These are phyloP conservation scores for Fusarium temperatum DNA, from an alignment of 2,329 filamentous ascomycete species.

Conservation along the genomic window DNA sequence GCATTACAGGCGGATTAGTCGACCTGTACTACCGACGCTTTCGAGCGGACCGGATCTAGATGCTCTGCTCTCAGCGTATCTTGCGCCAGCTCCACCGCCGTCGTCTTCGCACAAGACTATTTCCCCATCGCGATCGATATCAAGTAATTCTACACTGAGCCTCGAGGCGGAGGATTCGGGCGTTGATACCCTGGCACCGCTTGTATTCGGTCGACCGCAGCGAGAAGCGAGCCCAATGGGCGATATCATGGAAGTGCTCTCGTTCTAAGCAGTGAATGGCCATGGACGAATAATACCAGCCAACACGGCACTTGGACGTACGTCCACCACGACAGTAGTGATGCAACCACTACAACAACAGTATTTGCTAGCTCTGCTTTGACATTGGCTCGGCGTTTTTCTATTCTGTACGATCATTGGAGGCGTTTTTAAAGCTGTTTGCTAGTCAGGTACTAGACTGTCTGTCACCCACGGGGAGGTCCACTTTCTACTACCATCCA, in stretches of 20 bases:
- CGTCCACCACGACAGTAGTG: not conserved
- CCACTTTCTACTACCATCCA: not conserved
- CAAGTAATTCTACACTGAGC: slow-evolving; percentile 32
- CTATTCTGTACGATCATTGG: slow-evolving; percentile 20
- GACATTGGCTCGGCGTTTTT: slow-evolving; percentile 22
- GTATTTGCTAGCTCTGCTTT: slow-evolving; percentile 18
- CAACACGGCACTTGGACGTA: not conserved
- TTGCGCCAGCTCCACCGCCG: slow-evolving; percentile 20
- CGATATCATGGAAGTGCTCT: slow-evolving; percentile 35
- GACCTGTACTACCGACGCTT: slow-evolving; percentile 29
- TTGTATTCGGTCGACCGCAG: slow-evolving; percentile 33
- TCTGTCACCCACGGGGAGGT: not conserved
- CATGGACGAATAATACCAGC: not conserved
- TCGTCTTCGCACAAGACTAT: slow-evolving; percentile 13
- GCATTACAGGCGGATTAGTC: slow-evolving; percentile 36
- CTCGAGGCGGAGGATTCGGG: slow-evolving; percentile 29
- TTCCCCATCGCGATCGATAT: slow-evolving; percentile 34
- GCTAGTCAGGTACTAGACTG: slow-evolving; percentile 32
- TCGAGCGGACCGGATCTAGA: slow-evolving; percentile 28
- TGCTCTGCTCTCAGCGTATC: slow-evolving; percentile 32
- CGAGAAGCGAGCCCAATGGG: slow-evolving; percentile 29
- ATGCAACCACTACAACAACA: not conserved
- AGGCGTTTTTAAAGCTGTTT: slow-evolving; percentile 18
- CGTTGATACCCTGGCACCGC: slow-evolving; percentile 23
- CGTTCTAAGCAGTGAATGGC: not conserved